These are phyloP conservation scores for Trichoderma hamatum DNA, from an alignment of 2,329 filamentous ascomycete genomes.

Conservation along the genomic window DNA sequence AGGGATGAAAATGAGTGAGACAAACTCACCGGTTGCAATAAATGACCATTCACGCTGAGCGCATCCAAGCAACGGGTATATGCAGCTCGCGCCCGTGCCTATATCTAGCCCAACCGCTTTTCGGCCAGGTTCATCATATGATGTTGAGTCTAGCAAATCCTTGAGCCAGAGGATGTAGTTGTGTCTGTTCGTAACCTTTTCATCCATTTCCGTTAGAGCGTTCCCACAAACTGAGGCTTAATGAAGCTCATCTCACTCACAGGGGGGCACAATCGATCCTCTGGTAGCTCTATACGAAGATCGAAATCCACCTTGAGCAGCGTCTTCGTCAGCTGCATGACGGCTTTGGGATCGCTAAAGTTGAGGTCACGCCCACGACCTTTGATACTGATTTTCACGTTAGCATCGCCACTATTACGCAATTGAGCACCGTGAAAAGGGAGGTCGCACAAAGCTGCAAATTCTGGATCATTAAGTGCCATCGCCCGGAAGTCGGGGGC, in stretches of 20 bases:
- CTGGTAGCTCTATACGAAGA: constrained; percentile 69
- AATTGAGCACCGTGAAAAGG: not conserved
- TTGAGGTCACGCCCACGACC: constrained; percentile 64
- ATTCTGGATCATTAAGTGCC: constrained; percentile 45
- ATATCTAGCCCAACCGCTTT: constrained; percentile 75
- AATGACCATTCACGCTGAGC: constrained; percentile 73
- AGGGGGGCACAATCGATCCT: constrained; percentile 82
- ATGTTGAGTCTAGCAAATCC: constrained; percentile 72
- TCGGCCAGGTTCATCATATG: constrained; percentile 52
- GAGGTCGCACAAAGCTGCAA: constrained; percentile 45
- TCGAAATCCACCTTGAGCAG: constrained; percentile 77
- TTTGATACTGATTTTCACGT: constrained; percentile 32
- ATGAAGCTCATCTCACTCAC: constrained; percentile 49
- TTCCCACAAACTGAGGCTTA: not conserved
- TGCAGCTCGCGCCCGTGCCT: constrained; percentile 87
- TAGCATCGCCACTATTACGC: not conserved
- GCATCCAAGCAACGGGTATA: constrained; percentile 85
- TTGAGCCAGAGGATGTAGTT: constrained; percentile 94
- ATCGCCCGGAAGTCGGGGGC: constrained; percentile 51
- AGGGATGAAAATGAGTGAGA: too few relatives aligned
- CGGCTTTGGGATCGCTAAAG: constrained; percentile 76
- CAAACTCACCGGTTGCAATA: constrained; percentile 58
- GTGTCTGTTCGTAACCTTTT: constrained; percentile 66
- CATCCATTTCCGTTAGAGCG: not conserved
- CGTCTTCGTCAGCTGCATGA: constrained; percentile 80